phyloP scores from a whole-genome alignment of 371 early-diverging fungal genomes.

The Mucor saturninus region DNA sequence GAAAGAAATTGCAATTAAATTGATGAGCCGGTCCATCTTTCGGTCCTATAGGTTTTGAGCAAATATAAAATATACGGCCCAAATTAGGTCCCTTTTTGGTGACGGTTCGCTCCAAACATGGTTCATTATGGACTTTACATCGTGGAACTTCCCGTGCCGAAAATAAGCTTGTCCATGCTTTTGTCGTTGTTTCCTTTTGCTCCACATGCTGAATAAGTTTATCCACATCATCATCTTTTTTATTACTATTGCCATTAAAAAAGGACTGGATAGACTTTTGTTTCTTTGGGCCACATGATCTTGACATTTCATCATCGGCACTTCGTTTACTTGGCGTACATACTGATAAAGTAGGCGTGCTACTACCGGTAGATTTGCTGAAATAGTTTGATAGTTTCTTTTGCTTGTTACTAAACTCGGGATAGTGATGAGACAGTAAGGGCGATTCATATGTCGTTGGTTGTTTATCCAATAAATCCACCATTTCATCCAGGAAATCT shows the following conservation, averaged over 20 bases:
- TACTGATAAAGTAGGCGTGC: too few relatives aligned
- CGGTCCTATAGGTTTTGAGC: slow-evolving; percentile 62
- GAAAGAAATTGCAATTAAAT: slow-evolving; percentile 64
- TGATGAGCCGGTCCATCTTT: slow-evolving; percentile 26
- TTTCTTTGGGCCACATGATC: neutral
- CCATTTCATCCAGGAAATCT: slow-evolving; percentile 45
- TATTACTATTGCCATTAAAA: neutral
- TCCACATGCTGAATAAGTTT: neutral
- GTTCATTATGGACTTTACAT: slow-evolving; percentile 69
- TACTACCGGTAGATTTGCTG: neutral
- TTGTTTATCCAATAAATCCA: slow-evolving; percentile 9
- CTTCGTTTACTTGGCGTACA: neutral
- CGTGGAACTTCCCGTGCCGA: slow-evolving; percentile 53
- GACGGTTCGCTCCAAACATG: slow-evolving; percentile 67
- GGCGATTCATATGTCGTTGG: slow-evolving; percentile 34
- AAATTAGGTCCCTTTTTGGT: slow-evolving; percentile 77
- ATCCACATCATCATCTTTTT: neutral
- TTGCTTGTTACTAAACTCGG: slow-evolving; percentile 66
- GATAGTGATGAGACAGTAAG: slow-evolving; percentile 33
- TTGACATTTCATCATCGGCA: neutral
- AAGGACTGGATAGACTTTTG: neutral
- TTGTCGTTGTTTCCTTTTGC: neutral
- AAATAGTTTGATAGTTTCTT: slow-evolving; percentile 61
- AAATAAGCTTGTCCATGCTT: slow-evolving; percentile 66
- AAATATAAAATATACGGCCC: slow-evolving; percentile 74